These are phyloP conservation scores for Trametes meyenii DNA, from an alignment of 768 basidiomycete species.

Conservation along the genomic window DNA sequence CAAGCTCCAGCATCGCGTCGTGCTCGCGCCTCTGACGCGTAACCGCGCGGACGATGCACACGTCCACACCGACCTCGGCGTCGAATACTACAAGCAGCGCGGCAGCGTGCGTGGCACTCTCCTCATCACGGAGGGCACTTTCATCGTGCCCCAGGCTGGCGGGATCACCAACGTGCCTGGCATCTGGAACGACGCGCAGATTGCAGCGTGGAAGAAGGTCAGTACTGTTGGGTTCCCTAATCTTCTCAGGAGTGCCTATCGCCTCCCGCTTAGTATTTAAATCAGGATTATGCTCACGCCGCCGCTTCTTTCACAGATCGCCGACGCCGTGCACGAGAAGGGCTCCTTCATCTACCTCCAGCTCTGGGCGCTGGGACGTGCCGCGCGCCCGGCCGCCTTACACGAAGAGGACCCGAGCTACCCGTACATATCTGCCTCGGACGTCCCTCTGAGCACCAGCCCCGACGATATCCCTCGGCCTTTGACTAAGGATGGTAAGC, in stretches of 20 bases:
- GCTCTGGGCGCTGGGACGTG: conserved; percentile 58
- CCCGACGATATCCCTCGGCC: conserved; percentile 24
- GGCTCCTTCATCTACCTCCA: conserved; percentile 55
- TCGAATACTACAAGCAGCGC: conserved; percentile 54
- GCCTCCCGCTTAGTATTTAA: background rate
- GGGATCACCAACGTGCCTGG: conserved; percentile 59
- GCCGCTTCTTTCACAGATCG: conserved; percentile 41
- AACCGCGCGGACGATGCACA: conserved; percentile 39
- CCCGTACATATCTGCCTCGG: conserved; percentile 26
- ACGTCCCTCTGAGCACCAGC: conserved; percentile 23
- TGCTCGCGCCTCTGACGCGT: conserved; percentile 57
- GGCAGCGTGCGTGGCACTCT: conserved; percentile 52
- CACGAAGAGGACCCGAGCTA: conserved; percentile 38
- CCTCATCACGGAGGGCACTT: conserved; percentile 59
- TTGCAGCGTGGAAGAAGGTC: conserved; percentile 51
- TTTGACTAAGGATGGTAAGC: conserved; percentile 29
- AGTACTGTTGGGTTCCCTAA: conserved; percentile 6
- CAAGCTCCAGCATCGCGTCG: conserved; percentile 50
- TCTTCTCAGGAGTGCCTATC: background rate
- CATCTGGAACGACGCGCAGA: conserved; percentile 65
- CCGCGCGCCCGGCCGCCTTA: conserved; percentile 39
- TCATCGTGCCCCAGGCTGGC: conserved; percentile 52
- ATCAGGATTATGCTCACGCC: background rate
- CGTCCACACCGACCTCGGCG: conserved; percentile 41
- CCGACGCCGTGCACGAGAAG: conserved; percentile 56